Evolutionary conservation across 2,329 filamentous ascomycete species (phyloP).

Genomic region (Nemania diffusa): DNA sequence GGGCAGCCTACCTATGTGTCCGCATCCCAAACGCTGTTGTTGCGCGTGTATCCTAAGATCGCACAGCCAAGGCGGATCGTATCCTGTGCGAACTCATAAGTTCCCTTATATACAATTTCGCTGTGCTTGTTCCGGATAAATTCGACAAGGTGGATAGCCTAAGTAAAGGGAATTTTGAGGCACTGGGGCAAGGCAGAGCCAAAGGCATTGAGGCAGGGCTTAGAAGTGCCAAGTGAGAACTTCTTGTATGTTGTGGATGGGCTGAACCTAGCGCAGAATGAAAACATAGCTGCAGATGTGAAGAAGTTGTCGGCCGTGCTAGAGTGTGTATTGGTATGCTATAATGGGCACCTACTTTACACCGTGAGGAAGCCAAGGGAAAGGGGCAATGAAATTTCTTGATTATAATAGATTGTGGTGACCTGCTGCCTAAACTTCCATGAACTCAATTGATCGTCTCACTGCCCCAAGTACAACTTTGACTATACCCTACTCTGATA

Average conservation of each 20-base stretch:
- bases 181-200: constrained; percentile 17
- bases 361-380: constrained; percentile 19
- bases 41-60: constrained; percentile 36
- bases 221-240: constrained; percentile 10
- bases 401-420: no score
- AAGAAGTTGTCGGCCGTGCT: constrained; percentile 11
- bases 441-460: constrained; percentile 40
- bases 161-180: constrained; percentile 21
- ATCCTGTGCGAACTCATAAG: constrained; percentile 32
- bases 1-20: constrained; percentile 36
- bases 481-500: constrained; percentile 70
- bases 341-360: constrained; percentile 28
- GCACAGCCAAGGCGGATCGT: not conserved
- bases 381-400: no score
- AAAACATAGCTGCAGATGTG: constrained; percentile 1
- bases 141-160: constrained; percentile 26
- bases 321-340: constrained; percentile 11
- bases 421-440: constrained; percentile 27
- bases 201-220: constrained; percentile 30
- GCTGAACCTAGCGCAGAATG: constrained; percentile 20
- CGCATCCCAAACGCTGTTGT: constrained; percentile 24
- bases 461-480: constrained; percentile 74
- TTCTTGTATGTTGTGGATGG: constrained; percentile 34
- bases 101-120: constrained; percentile 34
- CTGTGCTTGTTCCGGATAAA: constrained; percentile 21